These are phyloP conservation scores for Ophiosphaerella korrae DNA, from an alignment of 2,329 filamentous ascomycete genomes.

Conservation along the genomic window DNA sequence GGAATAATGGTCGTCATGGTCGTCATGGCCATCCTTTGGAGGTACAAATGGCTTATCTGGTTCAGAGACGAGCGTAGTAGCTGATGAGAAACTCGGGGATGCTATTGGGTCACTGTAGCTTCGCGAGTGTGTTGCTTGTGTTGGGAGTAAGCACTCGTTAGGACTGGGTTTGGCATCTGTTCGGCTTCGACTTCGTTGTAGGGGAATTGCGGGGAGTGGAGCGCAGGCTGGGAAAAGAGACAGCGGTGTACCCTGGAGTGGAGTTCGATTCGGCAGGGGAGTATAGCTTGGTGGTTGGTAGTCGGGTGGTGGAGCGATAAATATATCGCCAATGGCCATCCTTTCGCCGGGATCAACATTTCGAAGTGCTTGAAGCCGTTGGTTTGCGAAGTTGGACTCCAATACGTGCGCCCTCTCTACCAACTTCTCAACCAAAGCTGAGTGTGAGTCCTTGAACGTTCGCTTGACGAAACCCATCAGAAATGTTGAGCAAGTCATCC, in stretches of 20 bases:
- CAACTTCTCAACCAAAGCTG: constrained; percentile 65
- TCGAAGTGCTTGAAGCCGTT: constrained; percentile 37
- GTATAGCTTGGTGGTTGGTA: constrained; percentile 20
- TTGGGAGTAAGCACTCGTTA: constrained; percentile 8
- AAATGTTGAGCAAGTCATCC: constrained; percentile 79
- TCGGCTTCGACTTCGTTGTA: background rate
- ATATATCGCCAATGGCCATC: constrained; percentile 40
- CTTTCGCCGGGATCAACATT: constrained; percentile 38
- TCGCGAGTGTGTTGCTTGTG: constrained; percentile 21
- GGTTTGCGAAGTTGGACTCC: constrained; percentile 41
- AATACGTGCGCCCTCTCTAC: constrained; percentile 46
- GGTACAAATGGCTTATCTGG: constrained; percentile 9
- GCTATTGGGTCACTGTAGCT: constrained; percentile 29
- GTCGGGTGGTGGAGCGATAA: constrained; percentile 44
- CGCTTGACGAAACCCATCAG: constrained; percentile 79
- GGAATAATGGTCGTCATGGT: constrained; percentile 3
- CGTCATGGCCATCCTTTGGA: constrained; percentile 6
- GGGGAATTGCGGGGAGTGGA: background rate
- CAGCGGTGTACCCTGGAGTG: background rate
- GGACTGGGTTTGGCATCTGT: background rate
- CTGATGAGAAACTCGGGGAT: constrained; percentile 26
- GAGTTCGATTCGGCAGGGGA: constrained; percentile 6
- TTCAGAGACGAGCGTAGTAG: constrained; percentile 18
- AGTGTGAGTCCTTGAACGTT: constrained; percentile 78
- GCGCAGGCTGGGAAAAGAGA: background rate